Percentiles rank a stretch among this genome's conserved stretches.
phyloP scores from a whole-genome alignment of 331 rosid species.

The Telfairia occidentalis region DNA sequence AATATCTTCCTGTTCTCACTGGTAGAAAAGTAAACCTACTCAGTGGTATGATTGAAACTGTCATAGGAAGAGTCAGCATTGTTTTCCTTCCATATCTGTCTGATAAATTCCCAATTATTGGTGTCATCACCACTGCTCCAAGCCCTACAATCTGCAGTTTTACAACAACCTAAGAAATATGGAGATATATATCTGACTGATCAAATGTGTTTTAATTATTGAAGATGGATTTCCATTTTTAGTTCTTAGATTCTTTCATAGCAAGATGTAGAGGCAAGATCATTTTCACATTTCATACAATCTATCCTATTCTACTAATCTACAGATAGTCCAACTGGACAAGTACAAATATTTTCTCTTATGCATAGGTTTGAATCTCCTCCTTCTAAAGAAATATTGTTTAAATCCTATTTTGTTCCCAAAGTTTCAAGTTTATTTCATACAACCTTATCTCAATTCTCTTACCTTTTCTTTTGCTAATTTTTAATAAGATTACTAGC shows the following conservation, averaged over 20 bases:
- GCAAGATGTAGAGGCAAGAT: background rate
- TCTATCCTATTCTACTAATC: no score
- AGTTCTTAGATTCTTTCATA: background rate
- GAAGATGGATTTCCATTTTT: background rate
- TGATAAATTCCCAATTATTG: slow-evolving; percentile 63
- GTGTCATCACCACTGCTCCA: slow-evolving; percentile 69
- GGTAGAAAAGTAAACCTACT: slow-evolving; percentile 20
- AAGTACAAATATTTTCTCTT: no score
- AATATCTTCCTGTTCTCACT: background rate
- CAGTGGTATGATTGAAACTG: slow-evolving; percentile 44
- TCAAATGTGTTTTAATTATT: background rate
- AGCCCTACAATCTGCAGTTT: slow-evolving; percentile 54
- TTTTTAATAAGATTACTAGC: no score
- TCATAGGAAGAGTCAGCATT: slow-evolving; percentile 54
- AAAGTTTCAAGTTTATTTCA: no score
- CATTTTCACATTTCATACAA: no score
- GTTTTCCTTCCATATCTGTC: slow-evolving; percentile 67
- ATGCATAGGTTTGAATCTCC: no score
- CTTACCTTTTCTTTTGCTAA: no score
- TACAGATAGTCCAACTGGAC: no score
- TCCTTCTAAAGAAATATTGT: no score
- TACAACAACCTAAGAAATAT: background rate
- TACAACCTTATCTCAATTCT: no score
- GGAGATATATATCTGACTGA: background rate
- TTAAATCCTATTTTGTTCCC: no score